Percentiles rank a stretch among this genome's conserved stretches.
Evolutionary conservation across 2,329 filamentous ascomycete species (phyloP).

Genomic region (Albifimbria verrucaria): DNA sequence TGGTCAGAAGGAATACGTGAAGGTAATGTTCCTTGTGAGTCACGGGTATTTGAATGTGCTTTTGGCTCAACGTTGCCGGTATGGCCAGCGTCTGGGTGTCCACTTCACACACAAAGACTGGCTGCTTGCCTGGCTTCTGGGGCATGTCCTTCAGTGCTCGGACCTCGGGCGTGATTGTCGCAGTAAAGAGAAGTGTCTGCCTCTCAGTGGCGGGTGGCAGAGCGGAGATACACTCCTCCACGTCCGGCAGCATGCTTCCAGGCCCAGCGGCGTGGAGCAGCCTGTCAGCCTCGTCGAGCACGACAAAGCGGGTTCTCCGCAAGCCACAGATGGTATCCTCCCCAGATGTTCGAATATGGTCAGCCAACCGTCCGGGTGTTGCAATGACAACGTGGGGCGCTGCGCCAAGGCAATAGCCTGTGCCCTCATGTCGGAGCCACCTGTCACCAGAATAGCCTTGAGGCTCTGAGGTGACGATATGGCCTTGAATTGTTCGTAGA

Average conservation of each 20-base stretch:
- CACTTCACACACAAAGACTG: constrained; percentile 86
- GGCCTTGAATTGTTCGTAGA: constrained; percentile 93
- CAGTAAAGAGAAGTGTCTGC: constrained; percentile 95
- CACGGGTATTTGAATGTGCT: constrained; percentile 82
- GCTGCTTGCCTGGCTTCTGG: constrained; percentile 63
- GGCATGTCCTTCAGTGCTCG: constrained; percentile 79
- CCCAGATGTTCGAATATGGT: constrained; percentile 89
- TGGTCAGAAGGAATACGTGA: constrained; percentile 81
- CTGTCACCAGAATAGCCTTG: constrained; percentile 85
- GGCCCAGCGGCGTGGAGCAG: constrained; percentile 69
- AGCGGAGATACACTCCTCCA: constrained; percentile 81
- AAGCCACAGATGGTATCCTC: constrained; percentile 85
- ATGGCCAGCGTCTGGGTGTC: constrained; percentile 74
- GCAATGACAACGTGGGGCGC: constrained; percentile 91
- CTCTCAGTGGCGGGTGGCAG: constrained; percentile 74
- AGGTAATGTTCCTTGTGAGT: constrained; percentile 95
- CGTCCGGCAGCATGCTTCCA: constrained; percentile 91
- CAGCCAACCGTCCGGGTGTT: constrained; percentile 86
- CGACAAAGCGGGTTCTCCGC: constrained; percentile 75
- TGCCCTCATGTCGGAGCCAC: constrained; percentile 85
- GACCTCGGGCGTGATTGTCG: constrained; percentile 91
- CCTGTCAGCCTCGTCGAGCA: constrained; percentile 94
- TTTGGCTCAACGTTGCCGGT: constrained; percentile 76
- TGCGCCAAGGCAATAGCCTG: constrained; percentile 82
- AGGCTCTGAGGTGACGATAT: constrained; percentile 85